Evolutionary conservation across 2,329 filamentous ascomycete genomes (phyloP).

Genomic region (Cladosporium sp.): DNA sequence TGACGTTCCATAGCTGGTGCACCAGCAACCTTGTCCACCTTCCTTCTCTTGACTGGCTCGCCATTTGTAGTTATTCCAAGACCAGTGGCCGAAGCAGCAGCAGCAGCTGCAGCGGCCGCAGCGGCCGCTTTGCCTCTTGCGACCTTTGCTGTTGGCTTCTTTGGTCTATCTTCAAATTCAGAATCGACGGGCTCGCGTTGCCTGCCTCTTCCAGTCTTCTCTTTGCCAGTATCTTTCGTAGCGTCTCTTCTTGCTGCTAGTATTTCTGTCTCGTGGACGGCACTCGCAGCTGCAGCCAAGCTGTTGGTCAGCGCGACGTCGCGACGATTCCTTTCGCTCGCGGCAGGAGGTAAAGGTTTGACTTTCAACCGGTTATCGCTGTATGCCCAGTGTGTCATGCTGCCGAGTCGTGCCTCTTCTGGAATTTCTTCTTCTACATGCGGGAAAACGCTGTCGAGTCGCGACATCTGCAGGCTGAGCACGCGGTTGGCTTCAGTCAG

Average conservation of each 20-base stretch:
- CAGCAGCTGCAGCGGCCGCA: constrained; percentile 5
- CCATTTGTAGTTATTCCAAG: constrained; percentile 66
- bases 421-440: constrained; percentile 87
- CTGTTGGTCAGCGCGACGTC: constrained; percentile 77
- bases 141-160: constrained; percentile 61
- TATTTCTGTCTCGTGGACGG: constrained; percentile 78
- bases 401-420: constrained; percentile 91
- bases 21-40: constrained; percentile 66
- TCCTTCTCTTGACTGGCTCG: constrained; percentile 71
- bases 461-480: constrained; percentile 77
- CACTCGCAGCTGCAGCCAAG: constrained; percentile 67
- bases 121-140: constrained; percentile 66
- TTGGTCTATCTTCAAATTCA: constrained; percentile 74
- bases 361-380: constrained; percentile 69
- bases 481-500: constrained; percentile 90
- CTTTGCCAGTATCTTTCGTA: constrained; percentile 68
- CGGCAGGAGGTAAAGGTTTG: constrained; percentile 46
- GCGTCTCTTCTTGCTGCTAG: constrained; percentile 79
- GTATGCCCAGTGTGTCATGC: constrained; percentile 92
- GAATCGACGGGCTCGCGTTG: constrained; percentile 70
- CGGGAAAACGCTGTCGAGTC: constrained; percentile 84
- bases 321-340: constrained; percentile 71
- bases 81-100: constrained; percentile 38
- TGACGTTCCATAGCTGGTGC: constrained; percentile 65
- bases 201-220: constrained; percentile 65